A percentile compares a stretch with the other conserved stretches of the same genome.
Conservation (phyloP, 2,329 filamentous ascomycete species). For the Fusarium paranaense region DNA sequence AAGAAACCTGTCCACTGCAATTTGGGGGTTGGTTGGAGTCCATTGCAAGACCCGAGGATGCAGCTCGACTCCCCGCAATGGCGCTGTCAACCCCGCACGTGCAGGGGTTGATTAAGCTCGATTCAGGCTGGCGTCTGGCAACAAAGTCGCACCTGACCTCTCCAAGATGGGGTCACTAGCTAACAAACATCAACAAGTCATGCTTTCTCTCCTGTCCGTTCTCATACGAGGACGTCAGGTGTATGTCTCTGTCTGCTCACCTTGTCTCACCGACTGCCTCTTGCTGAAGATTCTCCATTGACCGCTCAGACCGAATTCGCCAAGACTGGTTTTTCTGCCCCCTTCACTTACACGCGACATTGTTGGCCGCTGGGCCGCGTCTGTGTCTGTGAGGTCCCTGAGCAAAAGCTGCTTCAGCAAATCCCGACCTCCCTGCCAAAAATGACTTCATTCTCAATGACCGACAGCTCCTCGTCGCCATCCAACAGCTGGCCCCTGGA, state of each 20-base stretch:
- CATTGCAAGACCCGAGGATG: background rate
- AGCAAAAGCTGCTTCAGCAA: background rate
- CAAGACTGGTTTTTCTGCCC: background rate
- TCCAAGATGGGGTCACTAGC: constrained; percentile 11
- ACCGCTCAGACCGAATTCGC: background rate
- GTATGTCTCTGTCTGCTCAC: background rate
- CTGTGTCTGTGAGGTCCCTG: background rate
- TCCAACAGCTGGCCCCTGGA: constrained; percentile 49
- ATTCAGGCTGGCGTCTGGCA: constrained; percentile 9
- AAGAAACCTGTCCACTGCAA: background rate
- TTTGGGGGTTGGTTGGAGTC: background rate
- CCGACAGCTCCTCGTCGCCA: constrained; percentile 42
- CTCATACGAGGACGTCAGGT: background rate
- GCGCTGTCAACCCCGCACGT: constrained; percentile 36
- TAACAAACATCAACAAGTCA: constrained; percentile 3
- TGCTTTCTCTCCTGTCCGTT: background rate
- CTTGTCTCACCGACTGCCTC: background rate
- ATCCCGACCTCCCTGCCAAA: background rate
- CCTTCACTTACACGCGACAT: constrained; percentile 6
- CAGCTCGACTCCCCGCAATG: constrained; percentile 25
- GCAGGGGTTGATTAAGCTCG: constrained; percentile 25
- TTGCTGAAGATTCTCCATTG: background rate
- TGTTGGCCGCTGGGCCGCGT: background rate
- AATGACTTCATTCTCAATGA: constrained; percentile 25
- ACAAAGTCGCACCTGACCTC: constrained; percentile 22